phyloP scores from a whole-genome alignment of 768 basidiomycete genomes.

The Phylloporus arenicola region DNA sequence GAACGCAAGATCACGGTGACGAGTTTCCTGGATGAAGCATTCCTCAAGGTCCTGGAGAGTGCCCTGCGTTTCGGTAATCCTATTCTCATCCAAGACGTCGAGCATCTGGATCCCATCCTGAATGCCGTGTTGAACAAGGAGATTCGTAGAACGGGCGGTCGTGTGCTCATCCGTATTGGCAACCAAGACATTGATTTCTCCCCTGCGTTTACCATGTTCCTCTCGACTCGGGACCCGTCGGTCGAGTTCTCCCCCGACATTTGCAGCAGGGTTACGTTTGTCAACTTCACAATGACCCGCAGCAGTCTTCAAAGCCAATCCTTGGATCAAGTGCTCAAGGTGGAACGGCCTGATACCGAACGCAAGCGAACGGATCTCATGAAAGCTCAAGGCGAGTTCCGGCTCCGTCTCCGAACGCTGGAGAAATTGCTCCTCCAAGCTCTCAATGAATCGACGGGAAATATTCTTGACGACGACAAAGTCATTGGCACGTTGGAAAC shows the following conservation, averaged over 20 bases:
- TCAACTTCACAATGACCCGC: conserved; percentile 98
- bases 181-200: conserved; percentile 99
- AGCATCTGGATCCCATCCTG: conserved; percentile 94
- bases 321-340: conserved; percentile 92
- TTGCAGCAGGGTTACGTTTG: conserved; percentile 93
- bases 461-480: conserved; percentile 97
- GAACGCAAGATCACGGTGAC: conserved; percentile 97
- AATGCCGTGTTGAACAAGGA: conserved; percentile 97
- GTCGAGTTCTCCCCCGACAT: conserved; percentile 98
- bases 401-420: conserved; percentile 82
- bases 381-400: conserved; percentile 98
- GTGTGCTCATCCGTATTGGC: conserved; percentile 93
- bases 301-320: conserved; percentile 98
- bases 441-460: conserved; percentile 93
- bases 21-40: conserved; percentile 97
- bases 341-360: conserved; percentile 95
- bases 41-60: conserved; percentile 96
- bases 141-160: conserved; percentile 91
- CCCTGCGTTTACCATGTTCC: conserved; percentile 99
- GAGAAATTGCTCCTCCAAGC: conserved; percentile 92
- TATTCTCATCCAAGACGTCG: conserved; percentile 95
- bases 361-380: conserved; percentile 92
- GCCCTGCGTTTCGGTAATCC: conserved; percentile 99
- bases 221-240: conserved; percentile 94
- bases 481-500: conserved; percentile 96